Percentiles rank a stretch among this genome's conserved stretches.
phyloP scores from a whole-genome alignment of 371 early-diverging fungal species.

The Nematocida sp. region DNA sequence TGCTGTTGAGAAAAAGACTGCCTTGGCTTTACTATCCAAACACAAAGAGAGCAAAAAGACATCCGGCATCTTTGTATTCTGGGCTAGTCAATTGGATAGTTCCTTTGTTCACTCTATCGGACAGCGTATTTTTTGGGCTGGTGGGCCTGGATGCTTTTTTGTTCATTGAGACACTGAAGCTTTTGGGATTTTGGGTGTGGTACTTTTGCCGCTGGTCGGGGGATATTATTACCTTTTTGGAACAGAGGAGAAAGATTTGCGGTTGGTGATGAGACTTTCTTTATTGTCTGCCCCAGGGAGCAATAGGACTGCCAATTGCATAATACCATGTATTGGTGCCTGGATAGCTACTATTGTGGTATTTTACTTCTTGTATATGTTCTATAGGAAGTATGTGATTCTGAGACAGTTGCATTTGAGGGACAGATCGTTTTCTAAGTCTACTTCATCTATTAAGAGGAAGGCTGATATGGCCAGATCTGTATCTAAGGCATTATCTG shows the following conservation, averaged over 20 bases:
- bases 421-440: conserved; percentile 60
- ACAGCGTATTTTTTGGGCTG: conserved; percentile 57
- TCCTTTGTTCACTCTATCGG: conserved; percentile 57
- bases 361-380: conserved; percentile 63
- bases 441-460: conserved; percentile 60
- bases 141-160: conserved; percentile 65
- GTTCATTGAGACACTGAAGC: conserved; percentile 64
- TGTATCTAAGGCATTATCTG: conserved; percentile 49
- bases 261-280: conserved; percentile 39
- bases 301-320: not conserved
- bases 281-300: conserved; percentile 26
- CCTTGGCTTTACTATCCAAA: conserved; percentile 64
- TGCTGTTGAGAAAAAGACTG: conserved; percentile 56
- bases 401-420: conserved; percentile 63
- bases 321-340: conserved; percentile 26
- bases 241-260: not conserved
- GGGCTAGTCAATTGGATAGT: conserved; percentile 62
- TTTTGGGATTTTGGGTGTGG: conserved; percentile 56
- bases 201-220: conserved; percentile 54
- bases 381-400: conserved; percentile 63
- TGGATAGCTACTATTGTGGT: conserved; percentile 56
- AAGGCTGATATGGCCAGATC: conserved; percentile 27
- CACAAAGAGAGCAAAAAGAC: conserved; percentile 50
- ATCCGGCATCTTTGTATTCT: conserved; percentile 60
- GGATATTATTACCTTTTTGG: conserved; percentile 46